phyloP scores from a whole-genome alignment of 2,329 filamentous ascomycete genomes.

The Aspergillus aculeatus region DNA sequence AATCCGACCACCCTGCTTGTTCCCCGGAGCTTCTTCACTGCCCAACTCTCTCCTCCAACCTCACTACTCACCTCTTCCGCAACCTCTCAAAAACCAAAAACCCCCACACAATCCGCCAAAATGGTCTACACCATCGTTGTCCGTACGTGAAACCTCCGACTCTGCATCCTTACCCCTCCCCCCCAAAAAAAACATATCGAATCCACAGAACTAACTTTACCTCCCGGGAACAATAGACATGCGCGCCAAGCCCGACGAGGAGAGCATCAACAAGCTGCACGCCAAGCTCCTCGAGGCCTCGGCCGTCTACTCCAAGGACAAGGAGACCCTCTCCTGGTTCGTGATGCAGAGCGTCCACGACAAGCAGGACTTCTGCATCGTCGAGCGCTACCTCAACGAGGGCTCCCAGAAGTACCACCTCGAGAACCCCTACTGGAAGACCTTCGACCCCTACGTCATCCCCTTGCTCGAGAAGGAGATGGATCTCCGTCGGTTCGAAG shows the following conservation, averaged over 20 bases:
- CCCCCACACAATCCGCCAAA: not conserved
- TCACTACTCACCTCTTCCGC: not conserved
- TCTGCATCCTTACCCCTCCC: not conserved
- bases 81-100: not conserved
- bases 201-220: not conserved
- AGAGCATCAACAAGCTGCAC: conserved; percentile 56
- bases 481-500: conserved; percentile 67
- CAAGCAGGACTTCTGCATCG: conserved; percentile 69
- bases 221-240: conserved; percentile 2
- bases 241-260: conserved; percentile 15
- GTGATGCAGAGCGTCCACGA: conserved; percentile 74
- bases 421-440: conserved; percentile 72
- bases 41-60: not conserved
- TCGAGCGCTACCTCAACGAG: conserved; percentile 70
- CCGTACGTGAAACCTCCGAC: conserved; percentile 4
- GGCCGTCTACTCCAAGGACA: conserved; percentile 68
- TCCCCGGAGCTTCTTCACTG: not conserved
- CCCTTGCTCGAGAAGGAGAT: conserved; percentile 67
- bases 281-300: conserved; percentile 75
- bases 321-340: conserved; percentile 69
- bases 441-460: conserved; percentile 71
- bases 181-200: not conserved
- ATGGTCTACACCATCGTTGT: conserved; percentile 17
- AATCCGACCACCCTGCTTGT: not conserved
- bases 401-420: conserved; percentile 60